Percentiles rank a stretch among this genome's conserved stretches.
These are phyloP conservation scores for Fusarium cicatricum DNA, from an alignment of 2,329 filamentous ascomycete genomes.

Conservation along the genomic window DNA sequence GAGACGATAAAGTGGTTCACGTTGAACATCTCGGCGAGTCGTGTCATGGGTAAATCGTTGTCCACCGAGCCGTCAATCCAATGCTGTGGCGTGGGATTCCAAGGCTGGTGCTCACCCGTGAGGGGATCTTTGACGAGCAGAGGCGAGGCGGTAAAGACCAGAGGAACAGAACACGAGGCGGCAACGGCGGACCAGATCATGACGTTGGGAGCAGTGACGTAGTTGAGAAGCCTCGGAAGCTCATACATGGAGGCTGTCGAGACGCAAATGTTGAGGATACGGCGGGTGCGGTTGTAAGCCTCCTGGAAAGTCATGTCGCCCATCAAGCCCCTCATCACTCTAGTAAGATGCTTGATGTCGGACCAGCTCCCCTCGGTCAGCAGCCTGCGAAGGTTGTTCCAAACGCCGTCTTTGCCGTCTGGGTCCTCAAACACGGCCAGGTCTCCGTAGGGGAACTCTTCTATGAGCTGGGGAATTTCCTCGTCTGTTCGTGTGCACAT, in stretches of 20 bases:
- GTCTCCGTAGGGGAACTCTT: constrained; percentile 80
- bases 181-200: constrained; percentile 96
- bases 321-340: constrained; percentile 81
- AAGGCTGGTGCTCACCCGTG: constrained; percentile 79
- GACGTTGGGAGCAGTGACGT: constrained; percentile 91
- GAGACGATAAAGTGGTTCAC: constrained; percentile 98
- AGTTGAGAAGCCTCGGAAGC: constrained; percentile 86
- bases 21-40: constrained; percentile 94
- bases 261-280: constrained; percentile 93
- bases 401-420: constrained; percentile 64
- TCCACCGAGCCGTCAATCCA: constrained; percentile 97
- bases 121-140: constrained; percentile 85
- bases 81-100: constrained; percentile 84
- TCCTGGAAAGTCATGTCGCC: constrained; percentile 96
- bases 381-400: constrained; percentile 75
- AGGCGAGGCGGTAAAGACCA: constrained; percentile 82
- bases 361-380: constrained; percentile 86
- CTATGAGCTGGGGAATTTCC: constrained; percentile 75
- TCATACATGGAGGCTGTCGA: constrained; percentile 89
- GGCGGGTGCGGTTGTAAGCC: constrained; percentile 91
- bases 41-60: constrained; percentile 90
- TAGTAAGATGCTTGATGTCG: constrained; percentile 81
- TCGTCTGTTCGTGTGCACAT: constrained; percentile 81
- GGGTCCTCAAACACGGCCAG: constrained; percentile 79
- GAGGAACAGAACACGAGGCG: constrained; percentile 92